Base-by-base conservation (phyloP, 768 basidiomycete species). In the Xerocomellus dryophilus region DNA sequence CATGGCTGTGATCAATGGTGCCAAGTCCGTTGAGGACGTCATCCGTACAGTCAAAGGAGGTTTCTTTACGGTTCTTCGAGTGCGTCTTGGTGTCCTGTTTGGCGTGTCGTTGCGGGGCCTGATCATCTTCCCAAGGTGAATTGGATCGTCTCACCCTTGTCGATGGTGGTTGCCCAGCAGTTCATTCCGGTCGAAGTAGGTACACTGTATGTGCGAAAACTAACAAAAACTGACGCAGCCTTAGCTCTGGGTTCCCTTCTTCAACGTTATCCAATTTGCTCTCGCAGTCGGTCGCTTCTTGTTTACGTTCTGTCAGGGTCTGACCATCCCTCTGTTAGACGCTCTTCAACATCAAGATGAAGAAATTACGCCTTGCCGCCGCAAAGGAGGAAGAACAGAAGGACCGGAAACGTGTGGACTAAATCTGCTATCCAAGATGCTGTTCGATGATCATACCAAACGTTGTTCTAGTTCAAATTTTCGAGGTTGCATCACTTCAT, bases 201-300 rank as follows among this genome's bases (percentile, higher is more conserved):
- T 51, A 12, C 20, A 62, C 21, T 21, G 35, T 31, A 7, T 40
- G 43, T 17, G 31, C 36, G 34, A 46, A 36, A 21, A 14, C 9
- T 7, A 46, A 34, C 45, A 20, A 50, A n/a, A 45, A 31, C 60
- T 56, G 23, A 60, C 32, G 15, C 35, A 21, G n/a, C 32, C 44
- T 15, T 59, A 90, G 87, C 77, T 92, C 41, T 93, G 92, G 91
- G 88, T 89, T 0, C 88, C 88, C 9, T 95, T 89, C 75, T 93
- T 94, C 79, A 92, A 85, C 68, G 61, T 80, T 34, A 74, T 94
- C 39, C 82, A 85, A 66, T 92, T 94, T 66, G 67, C 82, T 20
- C 76, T 90, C 12, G 90, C 90, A 20, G 90, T 91, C 64, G 62
- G 87, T 51, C 31, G 42, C 14, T 17, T 45, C 29, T 60, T 47